These are phyloP conservation scores for Leucogyrophana mollusca DNA, from an alignment of 768 basidiomycete genomes.

Conservation along the genomic window DNA sequence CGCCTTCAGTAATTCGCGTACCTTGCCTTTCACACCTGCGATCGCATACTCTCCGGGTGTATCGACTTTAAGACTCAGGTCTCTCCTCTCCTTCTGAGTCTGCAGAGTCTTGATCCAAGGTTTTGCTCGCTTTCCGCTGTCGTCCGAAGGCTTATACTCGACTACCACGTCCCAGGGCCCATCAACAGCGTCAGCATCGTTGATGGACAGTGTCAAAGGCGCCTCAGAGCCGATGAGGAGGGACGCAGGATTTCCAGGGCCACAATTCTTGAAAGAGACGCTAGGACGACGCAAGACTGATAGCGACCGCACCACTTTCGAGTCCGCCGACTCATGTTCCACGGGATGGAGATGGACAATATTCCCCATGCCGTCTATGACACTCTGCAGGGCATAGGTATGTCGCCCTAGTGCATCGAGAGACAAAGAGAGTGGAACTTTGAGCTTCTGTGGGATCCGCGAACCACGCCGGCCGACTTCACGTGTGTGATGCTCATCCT, in stretches of 20 bases:
- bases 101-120: slow-evolving; percentile 65
- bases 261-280: slow-evolving; percentile 73
- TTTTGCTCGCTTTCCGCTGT: slow-evolving; percentile 42
- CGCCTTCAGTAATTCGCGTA: slow-evolving; percentile 18
- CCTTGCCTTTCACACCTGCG: slow-evolving; percentile 67
- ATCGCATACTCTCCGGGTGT: slow-evolving; percentile 81
- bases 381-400: slow-evolving; percentile 73
- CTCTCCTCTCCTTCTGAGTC: slow-evolving; percentile 42
- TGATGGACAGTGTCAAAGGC: slow-evolving; percentile 50
- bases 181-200: slow-evolving; percentile 59
- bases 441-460: slow-evolving; percentile 52
- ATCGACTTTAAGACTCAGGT: slow-evolving; percentile 48
- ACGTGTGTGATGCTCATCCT: slow-evolving; percentile 30
- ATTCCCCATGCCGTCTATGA: slow-evolving; percentile 85
- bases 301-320: slow-evolving; percentile 57
- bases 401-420: slow-evolving; percentile 66
- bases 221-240: slow-evolving; percentile 72
- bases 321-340: slow-evolving; percentile 29
- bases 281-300: slow-evolving; percentile 70
- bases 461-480: slow-evolving; percentile 19
- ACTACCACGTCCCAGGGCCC: slow-evolving; percentile 67
- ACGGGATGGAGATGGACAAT: slow-evolving; percentile 42
- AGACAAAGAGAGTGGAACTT: slow-evolving; percentile 66
- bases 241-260: slow-evolving; percentile 64
- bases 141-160: slow-evolving; percentile 55